Percentiles rank a stretch among this genome's conserved stretches.
Conservation (phyloP, 306 rosid species). For the Rubus parviflorus region DNA sequence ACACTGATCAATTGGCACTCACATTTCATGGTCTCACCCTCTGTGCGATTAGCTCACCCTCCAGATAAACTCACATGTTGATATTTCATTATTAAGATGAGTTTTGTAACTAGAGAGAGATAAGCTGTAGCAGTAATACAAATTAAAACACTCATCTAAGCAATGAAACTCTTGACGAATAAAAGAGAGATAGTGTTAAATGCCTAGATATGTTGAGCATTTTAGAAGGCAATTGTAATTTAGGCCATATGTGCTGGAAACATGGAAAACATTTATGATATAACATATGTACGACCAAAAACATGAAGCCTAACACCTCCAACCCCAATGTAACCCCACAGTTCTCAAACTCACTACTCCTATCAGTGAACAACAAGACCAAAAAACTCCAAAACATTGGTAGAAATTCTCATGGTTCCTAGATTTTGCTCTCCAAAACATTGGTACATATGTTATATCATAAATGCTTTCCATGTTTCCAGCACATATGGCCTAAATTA, state of each 20-base stretch:
- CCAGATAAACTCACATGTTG: no score
- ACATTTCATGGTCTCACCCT: no score
- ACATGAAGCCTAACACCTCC: constrained; percentile 3
- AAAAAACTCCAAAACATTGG: neutral
- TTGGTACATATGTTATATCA: no score
- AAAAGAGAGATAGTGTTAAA: no score
- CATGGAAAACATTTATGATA: no score
- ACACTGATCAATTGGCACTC: no score
- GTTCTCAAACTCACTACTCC: neutral
- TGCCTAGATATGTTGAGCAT: neutral
- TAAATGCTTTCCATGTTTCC: no score
- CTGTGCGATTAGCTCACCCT: no score
- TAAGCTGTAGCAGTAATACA: neutral
- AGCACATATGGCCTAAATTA: neutral
- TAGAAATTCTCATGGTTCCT: neutral
- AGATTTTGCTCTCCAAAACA: neutral
- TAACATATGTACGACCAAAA: neutral
- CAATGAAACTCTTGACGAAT: neutral
- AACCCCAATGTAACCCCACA: neutral
- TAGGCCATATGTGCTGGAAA: neutral
- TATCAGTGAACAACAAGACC: neutral
- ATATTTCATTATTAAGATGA: no score
- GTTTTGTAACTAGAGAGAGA: no score
- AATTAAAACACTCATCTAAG: neutral
- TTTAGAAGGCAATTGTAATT: neutral